Conservation (phyloP, 2,329 filamentous ascomycete genomes). For the Arthrinium puccinioides region DNA sequence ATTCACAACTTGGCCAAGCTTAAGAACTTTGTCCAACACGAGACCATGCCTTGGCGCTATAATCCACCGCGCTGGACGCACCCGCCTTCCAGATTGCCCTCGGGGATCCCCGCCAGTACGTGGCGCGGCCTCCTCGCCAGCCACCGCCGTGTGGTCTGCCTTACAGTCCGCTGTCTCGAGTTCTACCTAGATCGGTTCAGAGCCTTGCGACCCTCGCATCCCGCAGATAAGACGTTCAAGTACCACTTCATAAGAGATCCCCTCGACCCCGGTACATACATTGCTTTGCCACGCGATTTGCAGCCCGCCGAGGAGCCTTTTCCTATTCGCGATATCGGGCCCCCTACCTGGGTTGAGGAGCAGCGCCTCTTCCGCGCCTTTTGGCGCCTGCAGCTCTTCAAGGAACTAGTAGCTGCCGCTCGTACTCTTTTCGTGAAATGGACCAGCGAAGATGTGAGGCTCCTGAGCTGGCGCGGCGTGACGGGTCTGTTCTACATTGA, state of each 20-base stretch:
- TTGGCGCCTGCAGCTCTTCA: slow-evolving; percentile 3
- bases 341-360: slow-evolving; percentile 3
- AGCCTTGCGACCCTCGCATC: not conserved
- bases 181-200: not conserved
- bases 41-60: not conserved
- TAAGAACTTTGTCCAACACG: not conserved
- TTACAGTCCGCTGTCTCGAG: not conserved
- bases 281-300: not conserved
- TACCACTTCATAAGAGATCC: too few species aligned
- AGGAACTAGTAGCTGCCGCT: too few species aligned
- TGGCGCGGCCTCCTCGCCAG: not conserved
- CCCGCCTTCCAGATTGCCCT: not conserved
- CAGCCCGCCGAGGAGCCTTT: not conserved
- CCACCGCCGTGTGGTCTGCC: not conserved
- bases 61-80: not conserved
- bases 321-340: not conserved
- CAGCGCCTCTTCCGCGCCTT: slow-evolving; percentile 3
- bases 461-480: too few species aligned
- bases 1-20: not conserved
- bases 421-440: too few species aligned
- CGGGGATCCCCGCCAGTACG: not conserved
- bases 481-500: too few species aligned
- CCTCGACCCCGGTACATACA: not conserved
- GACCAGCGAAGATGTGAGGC: too few species aligned
- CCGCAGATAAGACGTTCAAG: not conserved